Base-by-base conservation (phyloP, 305 asterid species). In the Salvia sclarea region DNA sequence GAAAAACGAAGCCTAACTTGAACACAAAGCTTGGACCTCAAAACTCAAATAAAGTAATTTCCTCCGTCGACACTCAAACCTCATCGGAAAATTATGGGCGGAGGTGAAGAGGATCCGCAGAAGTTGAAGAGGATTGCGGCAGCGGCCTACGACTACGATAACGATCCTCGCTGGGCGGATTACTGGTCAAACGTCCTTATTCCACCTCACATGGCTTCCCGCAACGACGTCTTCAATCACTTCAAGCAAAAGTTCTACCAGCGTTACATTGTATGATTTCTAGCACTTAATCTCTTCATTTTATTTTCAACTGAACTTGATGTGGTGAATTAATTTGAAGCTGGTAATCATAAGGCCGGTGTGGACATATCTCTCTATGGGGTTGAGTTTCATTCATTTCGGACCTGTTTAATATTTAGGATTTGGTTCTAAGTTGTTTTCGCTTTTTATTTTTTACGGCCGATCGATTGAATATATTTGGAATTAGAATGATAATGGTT, bases 211-310 rank as follows among this genome's bases (percentile, higher is more conserved):
- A 82, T 91, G 95, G 93, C 90, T 47, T 85, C 97, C 70, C 92
- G 92, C 63, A 74, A 73, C 75, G 97, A 89, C 72, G 96, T 91
- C 75, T 90, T 86, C 68, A 70, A 80, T n/a, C 95, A 91, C 86
- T 94, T 85, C 87, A 94, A 94, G 86, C 94, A 83, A 81, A 94
- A 94, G 80, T 94, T 94, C 88, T 94, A 94, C 78, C 97, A 94
- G 82, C 98, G 97, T 30, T 85, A 72, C 85, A 81, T 94, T 74
- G 98, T 94, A 78, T 50, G 62, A 5, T 35, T 45, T 41, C 33
- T 31, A 28, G 31, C 24, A 10, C 48, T 60, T 24, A 17, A 17
- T 3, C 10, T 38, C 53, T 45, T 77, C 33, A 18, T 47, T 48
- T 63, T 13, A 1, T 28, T 63, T 52, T 50, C 6, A 25, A 53